These are phyloP conservation scores for Penicillium palitans DNA, from an alignment of 2,329 filamentous ascomycete genomes.

Conservation along the genomic window DNA sequence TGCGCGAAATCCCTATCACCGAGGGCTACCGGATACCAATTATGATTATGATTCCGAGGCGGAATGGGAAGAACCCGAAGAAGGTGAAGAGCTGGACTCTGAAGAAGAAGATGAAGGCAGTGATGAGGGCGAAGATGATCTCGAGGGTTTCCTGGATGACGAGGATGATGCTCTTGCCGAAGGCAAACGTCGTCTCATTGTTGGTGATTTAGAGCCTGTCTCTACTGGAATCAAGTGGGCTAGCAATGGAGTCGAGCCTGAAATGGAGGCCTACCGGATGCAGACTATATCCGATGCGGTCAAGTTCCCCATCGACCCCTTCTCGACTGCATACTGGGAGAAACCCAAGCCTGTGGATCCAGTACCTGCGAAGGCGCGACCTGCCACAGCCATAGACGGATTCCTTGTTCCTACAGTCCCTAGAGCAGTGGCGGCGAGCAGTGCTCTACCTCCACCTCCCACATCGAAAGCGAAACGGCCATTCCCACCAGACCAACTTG, in stretches of 20 bases:
- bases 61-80: constrained; percentile 67
- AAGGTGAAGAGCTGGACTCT: constrained; percentile 68
- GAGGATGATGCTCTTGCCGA: constrained; percentile 66
- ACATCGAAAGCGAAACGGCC: constrained; percentile 38
- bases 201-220: constrained; percentile 70
- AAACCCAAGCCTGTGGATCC: constrained; percentile 32
- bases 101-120: constrained; percentile 64
- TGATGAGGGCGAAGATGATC: constrained; percentile 73
- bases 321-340: constrained; percentile 78
- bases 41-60: constrained; percentile 68
- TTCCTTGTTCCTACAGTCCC: constrained; percentile 22
- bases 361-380: constrained; percentile 18
- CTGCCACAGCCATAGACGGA: constrained; percentile 18
- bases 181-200: constrained; percentile 59
- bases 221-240: constrained; percentile 86
- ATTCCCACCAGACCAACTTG: constrained; percentile 61
- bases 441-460: constrained; percentile 16
- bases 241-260: constrained; percentile 49
- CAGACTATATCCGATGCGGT: constrained; percentile 65
- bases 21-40: constrained; percentile 54
- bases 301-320: constrained; percentile 73
- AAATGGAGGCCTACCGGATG: constrained; percentile 66
- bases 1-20: constrained; percentile 56
- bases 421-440: constrained; percentile 14
- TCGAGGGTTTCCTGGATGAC: constrained; percentile 88